Evolutionary conservation across 192 early-diverging fungal genomes (phyloP), one percentile per base, ranked within the genome.

Genomic region (Coemansia sp.): DNA sequence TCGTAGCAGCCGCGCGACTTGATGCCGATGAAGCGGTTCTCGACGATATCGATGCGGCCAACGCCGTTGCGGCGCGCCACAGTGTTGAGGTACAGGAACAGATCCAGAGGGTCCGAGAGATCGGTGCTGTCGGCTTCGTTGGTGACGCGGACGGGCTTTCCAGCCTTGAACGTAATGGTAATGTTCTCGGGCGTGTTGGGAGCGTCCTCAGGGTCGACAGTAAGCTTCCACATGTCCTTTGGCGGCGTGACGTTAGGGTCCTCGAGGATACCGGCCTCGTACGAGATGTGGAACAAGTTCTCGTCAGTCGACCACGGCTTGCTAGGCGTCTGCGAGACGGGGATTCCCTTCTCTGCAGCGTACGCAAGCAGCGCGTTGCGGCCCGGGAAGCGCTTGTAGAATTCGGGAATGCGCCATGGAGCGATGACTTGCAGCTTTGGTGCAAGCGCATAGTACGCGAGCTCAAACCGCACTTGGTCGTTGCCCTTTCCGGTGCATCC

Each of bases 261-360:
- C 81, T 99, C 95, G 32, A 99, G 90, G 62, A 98, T 94, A 67
- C 95, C 97, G 66, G 95, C 95, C 84, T 99, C 96, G 74, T 94
- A 97, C 14, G 94, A 96, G 82, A 97, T 99, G 84, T 99, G 95
- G 89, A 94, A 97, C 63, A 99, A 83, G 87, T 97, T 99, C 85
- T 99, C 97, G 80, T 99, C 97, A 11, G 95, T 99, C 19, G 94
- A 96, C 95, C 97, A 99, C 35, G 95, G 95, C 87, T 97, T 95
- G 83, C 91, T 88, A 25, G 88, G 86, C 20, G 97, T 99, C 86
- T 99, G 97, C 52, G 90, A 86, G 14, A 99, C 95, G 10, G 95
- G 97, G 61, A 99, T 92, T 64, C 73, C 75, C 88, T 93, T 95
- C 73, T 91, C 79, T 9, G 86, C 89, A 19, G 97, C 97, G 68